Evolutionary conservation across 352 stramenopile species (phyloP), one percentile per base, ranked within the genome.

Genomic region (Labyrinthula sp.): DNA sequence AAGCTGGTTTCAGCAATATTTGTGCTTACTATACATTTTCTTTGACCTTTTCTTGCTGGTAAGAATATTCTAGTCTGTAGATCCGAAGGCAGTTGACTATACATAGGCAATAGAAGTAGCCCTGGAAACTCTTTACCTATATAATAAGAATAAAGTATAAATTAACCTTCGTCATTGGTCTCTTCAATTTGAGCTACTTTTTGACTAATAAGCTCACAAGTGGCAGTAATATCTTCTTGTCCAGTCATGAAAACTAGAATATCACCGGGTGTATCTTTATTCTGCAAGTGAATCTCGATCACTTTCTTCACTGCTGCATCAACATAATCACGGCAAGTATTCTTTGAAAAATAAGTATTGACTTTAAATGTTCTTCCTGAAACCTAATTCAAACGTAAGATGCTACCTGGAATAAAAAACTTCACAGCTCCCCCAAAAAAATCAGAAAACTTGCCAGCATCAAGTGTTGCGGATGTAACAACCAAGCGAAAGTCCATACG

Each of bases 211-310:
- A 95, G 72, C 45, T 70, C 45, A 54, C 80, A 92, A 8, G 77
- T 87, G 5, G 79, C 73, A 45, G 96, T 89, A 58, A 98, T 96
- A 57, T 98, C 89, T 64, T 95, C 86, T 65, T 98, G 89, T 3
- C 89, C 89, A 0, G 89, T 98, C 86, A 98, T 96, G 59, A 98
- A 98, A 28, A 97, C 83, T 3, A 98, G 58, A 48, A 98, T 85
- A 63, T 98, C 89, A 29, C 89, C 89, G 7, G 82, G 77, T n/a
- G n/a, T n/a, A 20, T 55, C 5, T 10, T 81, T 81, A 37, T 86
- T 78, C 27, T 82, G 26, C 35, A 97, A 72, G 63, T 98, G 89
- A 56, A 98, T 95, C 52, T 93, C 80, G 36, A 97, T 75, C 10
- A 89, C 79, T 66, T 95, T 81, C 52, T 95, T 95, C 20, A 96